Conservation (phyloP, 805 yeast genomes). For the Candida rishiriensis region DNA sequence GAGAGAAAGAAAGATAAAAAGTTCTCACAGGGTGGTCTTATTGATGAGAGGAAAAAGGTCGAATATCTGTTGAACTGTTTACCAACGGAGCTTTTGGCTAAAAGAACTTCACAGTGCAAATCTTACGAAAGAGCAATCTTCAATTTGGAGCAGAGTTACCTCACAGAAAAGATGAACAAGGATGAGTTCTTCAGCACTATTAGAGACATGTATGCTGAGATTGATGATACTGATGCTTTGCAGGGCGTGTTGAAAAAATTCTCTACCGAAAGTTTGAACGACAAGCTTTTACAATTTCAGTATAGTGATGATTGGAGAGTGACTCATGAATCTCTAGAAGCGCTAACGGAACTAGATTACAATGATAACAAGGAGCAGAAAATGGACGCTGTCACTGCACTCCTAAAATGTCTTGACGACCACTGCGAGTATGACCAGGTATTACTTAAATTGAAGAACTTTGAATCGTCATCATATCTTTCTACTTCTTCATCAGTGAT, state of each 20-base stretch:
- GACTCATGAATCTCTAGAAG: conserved; percentile 81
- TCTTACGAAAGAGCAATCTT: conserved; percentile 85
- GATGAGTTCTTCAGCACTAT: conserved; percentile 45
- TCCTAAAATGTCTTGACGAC: conserved; percentile 66
- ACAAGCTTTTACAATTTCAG: conserved; percentile 75
- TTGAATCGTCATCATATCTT: conserved; percentile 20
- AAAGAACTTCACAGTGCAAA: conserved; percentile 74
- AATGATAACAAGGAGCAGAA: conserved; percentile 20
- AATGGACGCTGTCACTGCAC: conserved; percentile 44
- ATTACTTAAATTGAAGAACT: conserved; percentile 42
- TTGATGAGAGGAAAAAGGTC: conserved; percentile 34
- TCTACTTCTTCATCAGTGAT: neutral
- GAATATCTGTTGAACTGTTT: conserved; percentile 47
- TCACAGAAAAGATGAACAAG: conserved; percentile 34
- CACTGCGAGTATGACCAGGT: conserved; percentile 73
- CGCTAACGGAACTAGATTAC: conserved; percentile 41
- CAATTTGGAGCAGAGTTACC: conserved; percentile 73
- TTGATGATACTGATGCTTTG: conserved; percentile 85
- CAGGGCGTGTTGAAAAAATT: conserved; percentile 79
- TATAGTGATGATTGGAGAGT: conserved; percentile 83
- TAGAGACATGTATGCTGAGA: conserved; percentile 78
- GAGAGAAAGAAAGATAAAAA: conserved; percentile 31
- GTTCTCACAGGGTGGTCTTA: conserved; percentile 9
- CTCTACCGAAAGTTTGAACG: conserved; percentile 64
- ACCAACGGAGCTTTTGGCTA: conserved; percentile 69